These are phyloP conservation scores for Mastigamoeba balamuthi DNA, from an alignment of 78 protist genomes.

Conservation along the genomic window DNA sequence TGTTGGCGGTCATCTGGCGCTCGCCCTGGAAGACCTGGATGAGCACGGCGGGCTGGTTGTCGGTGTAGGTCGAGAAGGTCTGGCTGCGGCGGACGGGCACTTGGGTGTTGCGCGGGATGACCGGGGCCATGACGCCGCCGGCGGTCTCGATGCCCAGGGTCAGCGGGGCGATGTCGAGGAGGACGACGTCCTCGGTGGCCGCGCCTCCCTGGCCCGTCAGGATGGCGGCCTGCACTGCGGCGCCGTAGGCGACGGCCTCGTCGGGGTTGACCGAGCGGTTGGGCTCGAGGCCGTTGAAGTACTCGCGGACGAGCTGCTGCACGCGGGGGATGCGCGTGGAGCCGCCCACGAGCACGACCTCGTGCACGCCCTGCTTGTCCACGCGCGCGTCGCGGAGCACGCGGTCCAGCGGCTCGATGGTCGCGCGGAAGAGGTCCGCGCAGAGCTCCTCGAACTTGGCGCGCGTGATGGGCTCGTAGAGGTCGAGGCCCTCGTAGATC, in stretches of 20 bases:
- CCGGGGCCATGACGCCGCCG: conserved; percentile 90
- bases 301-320: conserved; percentile 71
- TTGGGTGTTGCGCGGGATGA: conserved; percentile 84
- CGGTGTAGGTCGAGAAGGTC: conserved; percentile 83
- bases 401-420: conserved; percentile 65
- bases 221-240: conserved; percentile 94
- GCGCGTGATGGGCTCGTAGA: conserved; percentile 72
- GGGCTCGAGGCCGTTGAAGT: conserved; percentile 82
- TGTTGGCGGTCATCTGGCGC: conserved; percentile 68
- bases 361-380: conserved; percentile 69
- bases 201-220: conserved; percentile 75
- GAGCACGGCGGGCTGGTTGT: conserved; percentile 64
- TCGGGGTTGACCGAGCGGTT: conserved; percentile 84
- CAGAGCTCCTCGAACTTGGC: conserved; percentile 87
- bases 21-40: conserved; percentile 85
- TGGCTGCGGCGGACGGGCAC: conserved; percentile 82
- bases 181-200: conserved; percentile 48
- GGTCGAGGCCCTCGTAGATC: conserved; percentile 80
- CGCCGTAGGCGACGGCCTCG: conserved; percentile 84
- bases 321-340: conserved; percentile 91
- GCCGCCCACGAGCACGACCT: conserved; percentile 90
- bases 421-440: conserved; percentile 63
- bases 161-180: conserved; percentile 91
- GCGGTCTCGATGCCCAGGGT: conserved; percentile 93
- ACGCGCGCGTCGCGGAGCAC: conserved; percentile 75